Evolutionary conservation across 75 land plant species (phyloP), one percentile per base, ranked within the genome.

Genomic region (Larix kaempferi): DNA sequence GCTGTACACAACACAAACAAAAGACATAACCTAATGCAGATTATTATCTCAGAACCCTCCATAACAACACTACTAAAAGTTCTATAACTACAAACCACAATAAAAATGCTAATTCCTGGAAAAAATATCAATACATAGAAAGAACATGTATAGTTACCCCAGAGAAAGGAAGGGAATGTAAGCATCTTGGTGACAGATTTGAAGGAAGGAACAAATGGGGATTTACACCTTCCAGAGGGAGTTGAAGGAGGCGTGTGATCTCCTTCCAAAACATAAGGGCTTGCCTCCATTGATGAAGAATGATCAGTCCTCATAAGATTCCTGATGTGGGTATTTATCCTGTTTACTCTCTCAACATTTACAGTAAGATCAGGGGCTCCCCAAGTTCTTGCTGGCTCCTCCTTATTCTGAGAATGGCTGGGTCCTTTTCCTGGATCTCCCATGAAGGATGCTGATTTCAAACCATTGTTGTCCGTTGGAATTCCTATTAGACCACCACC

Each of bases 121-220:
- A 19, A 19, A 7, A 66, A 33, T 1, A 27, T 65, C 7, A 67
- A 49, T 49, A 49, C 54, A 49, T 49, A 49, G 10, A 49, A 49
- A 49, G 2, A 49, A 49, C 54, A 49, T 49, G 54, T 49, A 49
- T 49, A 49, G 23, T 69, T 69, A 69, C 72, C 72, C 72, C 72
- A 69, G 10, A 69, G 72, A 39, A 69, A 69, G 17, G 72, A 69
- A 6, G 72, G 72, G 72, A 69, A 69, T 41, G 72, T n/a, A 0
- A 69, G n/a, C 12, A 69, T 35, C n/a, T 69, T 69, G 49, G 72
- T 69, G 52, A 69, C 72, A 69, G 17, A 16, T 44, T 69, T 69
- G 72, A 69, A 69, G 12, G 72, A 69, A 39, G 72, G 72, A 69
- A 69, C 72, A 41, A 69, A 69, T 6, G 72, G 72, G n/a, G 72